Base-by-base conservation (phyloP, 2,329 filamentous ascomycete genomes). In the Monosporascus sp. region DNA sequence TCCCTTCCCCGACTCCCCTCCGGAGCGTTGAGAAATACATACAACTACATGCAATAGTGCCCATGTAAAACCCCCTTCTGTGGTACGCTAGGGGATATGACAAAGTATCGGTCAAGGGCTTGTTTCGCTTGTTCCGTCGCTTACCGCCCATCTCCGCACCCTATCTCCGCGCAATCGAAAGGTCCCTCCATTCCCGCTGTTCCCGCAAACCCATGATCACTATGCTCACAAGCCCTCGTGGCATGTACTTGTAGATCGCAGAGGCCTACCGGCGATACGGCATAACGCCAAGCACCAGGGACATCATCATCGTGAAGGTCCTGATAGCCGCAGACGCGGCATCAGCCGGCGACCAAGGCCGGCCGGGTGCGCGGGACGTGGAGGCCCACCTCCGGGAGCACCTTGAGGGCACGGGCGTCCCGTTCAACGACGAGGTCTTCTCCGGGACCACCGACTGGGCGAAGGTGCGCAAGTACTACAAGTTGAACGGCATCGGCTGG, bases 191-290 rank as follows among this genome's bases (percentile, higher is more conserved):
- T 47, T 14, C 11, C 37, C 27, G 49, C 41, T 38, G 45, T 48
- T 49, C 44, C 52, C 38, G 27, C 49, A 24, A 37, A 31, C 47
- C 47, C 9, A 35, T 35, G 31, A 14, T 35, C 11, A 4, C 4
- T 35, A 35, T 35, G 31, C 31, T 35, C 31, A 18, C n/a, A 48
- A 49, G 46, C 55, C 9, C 44, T 55, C 48, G 59, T 58, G 47
- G 47, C 4, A 48, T 49, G 35, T 14, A 46, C 47, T 37, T 49
- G 35, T 60, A 95, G 90, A 97, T 99, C 65, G 83, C 90, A 49
- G 92, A 97, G 62, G 87, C 91, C 0, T 97, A 97, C 71, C 87
- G 90, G 35, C 86, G 87, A 51, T 96, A 94, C 65, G 94, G 94
- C 47, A 85, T 97, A 53, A 76, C 81, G 1, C 82, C 89, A 14